Evolutionary conservation across 1,284 basidiomycete genomes (phyloP).

Genomic region (Ceraceosorus guamensis): DNA sequence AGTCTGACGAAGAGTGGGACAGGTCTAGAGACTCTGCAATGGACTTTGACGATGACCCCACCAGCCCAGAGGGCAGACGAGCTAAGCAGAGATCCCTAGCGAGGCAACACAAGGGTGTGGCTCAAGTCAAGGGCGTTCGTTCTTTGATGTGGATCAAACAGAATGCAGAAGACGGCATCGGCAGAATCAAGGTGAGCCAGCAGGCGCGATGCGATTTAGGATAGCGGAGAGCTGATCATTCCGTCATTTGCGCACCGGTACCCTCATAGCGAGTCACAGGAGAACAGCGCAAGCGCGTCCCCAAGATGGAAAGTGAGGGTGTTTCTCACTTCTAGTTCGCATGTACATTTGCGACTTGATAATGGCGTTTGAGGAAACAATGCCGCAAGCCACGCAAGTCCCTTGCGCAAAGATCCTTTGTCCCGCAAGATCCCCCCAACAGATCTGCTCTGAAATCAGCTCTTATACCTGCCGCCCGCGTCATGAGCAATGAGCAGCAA

Average conservation of each 20-base stretch:
- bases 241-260: neutral
- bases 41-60: conserved; percentile 5
- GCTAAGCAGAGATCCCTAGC: conserved; percentile 24
- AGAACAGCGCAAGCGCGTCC: conserved; percentile 23
- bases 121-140: conserved; percentile 37
- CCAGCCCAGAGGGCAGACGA: conserved; percentile 18
- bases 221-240: neutral
- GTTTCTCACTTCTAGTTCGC: conserved; percentile 41
- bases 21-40: conserved; percentile 10
- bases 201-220: too few relatives aligned
- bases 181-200: conserved; percentile 5
- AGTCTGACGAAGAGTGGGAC: conserved; percentile 11
- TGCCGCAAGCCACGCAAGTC: neutral
- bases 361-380: neutral
- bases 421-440: too few relatives aligned
- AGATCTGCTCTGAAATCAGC: too few relatives aligned
- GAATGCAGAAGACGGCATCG: conserved; percentile 27
- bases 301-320: conserved; percentile 41
- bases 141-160: conserved; percentile 37
- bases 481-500: too few relatives aligned
- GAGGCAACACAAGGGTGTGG: conserved; percentile 31
- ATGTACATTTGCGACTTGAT: neutral
- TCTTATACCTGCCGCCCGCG: too few relatives aligned
- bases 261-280: conserved; percentile 1
- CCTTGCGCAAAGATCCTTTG: too few relatives aligned